phyloP scores from a whole-genome alignment of 768 basidiomycete genomes.

The Kwoniella dendrophila region DNA sequence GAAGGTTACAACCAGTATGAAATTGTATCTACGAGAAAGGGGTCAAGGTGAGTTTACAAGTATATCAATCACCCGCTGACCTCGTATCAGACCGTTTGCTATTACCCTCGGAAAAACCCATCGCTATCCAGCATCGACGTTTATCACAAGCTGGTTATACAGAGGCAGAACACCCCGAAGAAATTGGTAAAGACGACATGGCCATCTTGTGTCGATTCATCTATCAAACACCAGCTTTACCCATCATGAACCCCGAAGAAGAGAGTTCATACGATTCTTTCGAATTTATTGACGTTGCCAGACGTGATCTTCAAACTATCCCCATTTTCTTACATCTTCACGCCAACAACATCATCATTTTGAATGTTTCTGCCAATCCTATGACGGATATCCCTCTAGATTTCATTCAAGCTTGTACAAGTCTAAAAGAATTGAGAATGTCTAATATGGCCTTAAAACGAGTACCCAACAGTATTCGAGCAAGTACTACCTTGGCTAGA shows the following conservation, averaged over 20 bases:
- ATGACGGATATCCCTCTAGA: slow-evolving; percentile 95
- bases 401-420: slow-evolving; percentile 85
- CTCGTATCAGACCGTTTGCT: slow-evolving; percentile 74
- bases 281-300: slow-evolving; percentile 78
- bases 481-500: slow-evolving; percentile 71
- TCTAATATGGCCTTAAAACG: slow-evolving; percentile 93
- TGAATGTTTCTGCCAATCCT: slow-evolving; percentile 89
- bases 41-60: slow-evolving; percentile 53
- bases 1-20: slow-evolving; percentile 50
- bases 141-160: slow-evolving; percentile 86
- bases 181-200: slow-evolving; percentile 75
- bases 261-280: slow-evolving; percentile 71
- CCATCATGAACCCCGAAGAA: slow-evolving; percentile 62
- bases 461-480: slow-evolving; percentile 79
- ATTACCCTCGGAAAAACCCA: slow-evolving; percentile 76
- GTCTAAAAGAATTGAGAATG: slow-evolving; percentile 79
- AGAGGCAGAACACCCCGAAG: slow-evolving; percentile 72
- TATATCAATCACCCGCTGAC: background rate
- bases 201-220: slow-evolving; percentile 86
- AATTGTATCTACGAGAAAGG: slow-evolving; percentile 62
- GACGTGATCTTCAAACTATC: slow-evolving; percentile 77
- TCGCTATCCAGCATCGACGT: slow-evolving; percentile 77
- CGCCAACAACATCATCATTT: slow-evolving; percentile 77
- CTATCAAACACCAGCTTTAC: slow-evolving; percentile 66
- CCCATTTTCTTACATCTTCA: slow-evolving; percentile 83